Evolutionary conservation across 1,284 basidiomycete species (phyloP), one percentile per base, ranked within the genome.

Genomic region (Butyriboletus appendiculatus): DNA sequence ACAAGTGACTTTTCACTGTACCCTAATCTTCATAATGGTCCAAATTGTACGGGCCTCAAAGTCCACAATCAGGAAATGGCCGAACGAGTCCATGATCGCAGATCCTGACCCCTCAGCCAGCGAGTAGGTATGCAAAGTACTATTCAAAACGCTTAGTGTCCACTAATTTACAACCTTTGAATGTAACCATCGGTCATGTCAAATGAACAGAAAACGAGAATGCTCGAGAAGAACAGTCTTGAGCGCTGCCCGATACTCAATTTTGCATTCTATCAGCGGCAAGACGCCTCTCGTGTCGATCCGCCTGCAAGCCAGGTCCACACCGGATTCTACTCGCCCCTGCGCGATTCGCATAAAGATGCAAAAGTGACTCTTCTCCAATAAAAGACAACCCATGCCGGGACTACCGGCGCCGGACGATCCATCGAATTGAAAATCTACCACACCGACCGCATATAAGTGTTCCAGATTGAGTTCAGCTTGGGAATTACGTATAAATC

Each of bases 301-400:
- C n/a, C 48, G 30, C 48, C 48, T 50, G 44, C 48, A 50, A 50
- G 48, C 32, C 24, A 48, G 16, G 30, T 49, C 48, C 32, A 47
- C n/a, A 4, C 9, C 48, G 8, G 44, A 48, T n/a, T n/a, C 22
- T 8, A 4, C 44, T 15, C 32, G 44, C 6, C 48, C 48, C 14
- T 1, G 32, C 18, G 32, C 7, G 10, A 50, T 35, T 22, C 24
- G 44, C 44, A 48, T 34, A n/a, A 50, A 35, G n/a, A 48, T 50
- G 14, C 44, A 50, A 20, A 48, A 47, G n/a, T 50, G 45, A 14
- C 9, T 11, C 45, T 28, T 50, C 2, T 2, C n/a, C 0, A n/a
- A 33, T 26, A 35, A 48, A 30, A 50, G 22, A 35, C n/a, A 28
- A 20, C 48, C 48, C 22, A 34, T 15, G 22, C 47, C 48, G 18